Base-by-base conservation (phyloP, 2,329 filamentous ascomycete species). In the Phialophora tarda region DNA sequence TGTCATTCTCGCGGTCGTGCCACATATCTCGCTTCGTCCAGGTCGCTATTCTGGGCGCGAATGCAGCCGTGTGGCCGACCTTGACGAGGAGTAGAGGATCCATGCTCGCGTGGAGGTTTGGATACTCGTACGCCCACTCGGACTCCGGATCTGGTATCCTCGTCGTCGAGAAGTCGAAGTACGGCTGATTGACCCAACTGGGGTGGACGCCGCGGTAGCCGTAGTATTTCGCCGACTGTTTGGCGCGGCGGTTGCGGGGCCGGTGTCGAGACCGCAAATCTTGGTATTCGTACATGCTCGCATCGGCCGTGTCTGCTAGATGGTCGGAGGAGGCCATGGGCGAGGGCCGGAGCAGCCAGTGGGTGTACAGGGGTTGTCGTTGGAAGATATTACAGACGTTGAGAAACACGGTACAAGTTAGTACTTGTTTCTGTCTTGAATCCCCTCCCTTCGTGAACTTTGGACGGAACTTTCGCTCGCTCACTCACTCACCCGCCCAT, bases 11-110 rank as follows among this genome's bases (percentile, higher is more conserved):
- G 14, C 67, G 44, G 17, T 69, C 66, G 1, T 38, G 38, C 48
- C 60, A 71, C 67, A 67, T 71, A 54, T 71, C 69, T 2, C 59
- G 62, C 24, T 69, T 69, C 30, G 67, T 69, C 57, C 64, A 69
- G 26, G 47, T 66, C 10, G 57, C 17, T 10, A 62, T 26, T 6
- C 41, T 61, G 10, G 54, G 10, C 24, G 57, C 10, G 30, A 32
- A 2, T 12, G 53, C 44, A 3, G 41, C 23, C 32, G n/a, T 28
- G n/a, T 23, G 21, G 2, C 17, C 17, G 17, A 6, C 0, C 1
- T 44, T 2, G 14, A 4, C 38, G 38, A 44, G 17, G 10, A 65
- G 6, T 8, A 65, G 48, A 8, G 66, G 62, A 12, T 21, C 63
- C 14, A 26, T 48, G 23, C 51, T 62, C 2, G 30, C 30, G n/a